These are phyloP conservation scores for Suillus occidentalis DNA, from an alignment of 768 basidiomycete genomes.

Conservation along the genomic window DNA sequence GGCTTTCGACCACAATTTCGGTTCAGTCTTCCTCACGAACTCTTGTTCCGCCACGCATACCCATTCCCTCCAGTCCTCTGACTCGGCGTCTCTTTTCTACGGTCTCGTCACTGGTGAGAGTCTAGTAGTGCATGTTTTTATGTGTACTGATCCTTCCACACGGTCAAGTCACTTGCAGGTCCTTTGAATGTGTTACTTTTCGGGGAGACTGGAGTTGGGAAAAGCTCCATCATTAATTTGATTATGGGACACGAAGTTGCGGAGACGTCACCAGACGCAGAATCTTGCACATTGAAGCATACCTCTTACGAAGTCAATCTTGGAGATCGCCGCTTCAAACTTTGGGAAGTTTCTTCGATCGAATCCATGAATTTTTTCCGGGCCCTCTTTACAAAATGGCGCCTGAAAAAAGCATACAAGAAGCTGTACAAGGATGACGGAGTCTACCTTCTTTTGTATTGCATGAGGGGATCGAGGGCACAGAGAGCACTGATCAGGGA, in stretches of 20 bases:
- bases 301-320: conserved; percentile 23
- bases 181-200: conserved; percentile 41
- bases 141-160: neutral
- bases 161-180: neutral
- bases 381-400: conserved; percentile 17
- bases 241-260: conserved; percentile 32
- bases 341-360: conserved; percentile 37
- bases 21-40: neutral
- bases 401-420: conserved; percentile 22
- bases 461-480: conserved; percentile 31
- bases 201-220: conserved; percentile 42
- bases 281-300: conserved; percentile 38
- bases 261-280: conserved; percentile 28
- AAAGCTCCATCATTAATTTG: conserved; percentile 47
- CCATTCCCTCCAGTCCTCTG: neutral
- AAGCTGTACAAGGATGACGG: conserved; percentile 34
- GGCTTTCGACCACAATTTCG: no score
- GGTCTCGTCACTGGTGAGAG: neutral
- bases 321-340: conserved; percentile 12
- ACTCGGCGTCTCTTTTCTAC: neutral
- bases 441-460: conserved; percentile 33
- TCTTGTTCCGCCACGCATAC: neutral
- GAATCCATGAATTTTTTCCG: conserved; percentile 25
- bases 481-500: conserved; percentile 28
- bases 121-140: neutral